These are phyloP conservation scores for Dendrobium huoshanense DNA, from an alignment of 106 monocot species.

Conservation along the genomic window DNA sequence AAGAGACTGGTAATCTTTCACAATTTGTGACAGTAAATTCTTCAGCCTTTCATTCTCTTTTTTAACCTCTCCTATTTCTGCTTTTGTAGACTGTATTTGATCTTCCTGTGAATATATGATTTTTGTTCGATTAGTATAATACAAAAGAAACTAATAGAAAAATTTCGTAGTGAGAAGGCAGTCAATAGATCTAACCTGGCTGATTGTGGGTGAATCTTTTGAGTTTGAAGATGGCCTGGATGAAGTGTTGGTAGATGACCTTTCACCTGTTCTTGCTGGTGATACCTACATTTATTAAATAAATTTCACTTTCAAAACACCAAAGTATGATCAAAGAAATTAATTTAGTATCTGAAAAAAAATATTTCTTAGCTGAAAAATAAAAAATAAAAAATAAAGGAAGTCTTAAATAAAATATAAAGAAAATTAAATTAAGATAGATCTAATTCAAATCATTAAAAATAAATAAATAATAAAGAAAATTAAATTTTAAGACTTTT, in stretches of 20 bases:
- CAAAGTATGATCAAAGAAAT: neutral
- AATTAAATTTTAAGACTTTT: no score
- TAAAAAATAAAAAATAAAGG: no score
- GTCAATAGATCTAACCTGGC: neutral
- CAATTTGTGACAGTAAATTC: slow-evolving; percentile 31
- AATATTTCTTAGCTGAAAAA: no score
- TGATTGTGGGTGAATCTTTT: neutral
- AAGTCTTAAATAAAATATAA: no score
- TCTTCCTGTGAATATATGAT: slow-evolving; percentile 32
- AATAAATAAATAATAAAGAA: no score
- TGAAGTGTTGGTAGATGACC: neutral
- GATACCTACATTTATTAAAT: neutral
- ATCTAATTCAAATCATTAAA: no score
- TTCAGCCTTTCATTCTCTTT: slow-evolving; percentile 90
- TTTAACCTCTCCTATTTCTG: slow-evolving; percentile 69
- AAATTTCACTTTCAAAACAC: neutral
- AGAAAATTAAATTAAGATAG: no score
- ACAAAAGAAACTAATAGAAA: neutral
- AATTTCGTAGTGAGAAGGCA: neutral
- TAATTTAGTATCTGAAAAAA: neutral
- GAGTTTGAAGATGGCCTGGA: neutral
- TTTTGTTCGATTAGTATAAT: neutral
- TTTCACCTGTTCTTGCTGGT: neutral
- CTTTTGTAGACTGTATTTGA: slow-evolving; percentile 47
- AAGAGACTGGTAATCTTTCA: slow-evolving; percentile 70